phyloP scores from a whole-genome alignment of 1,284 basidiomycete genomes.

The Trametes sp. region DNA sequence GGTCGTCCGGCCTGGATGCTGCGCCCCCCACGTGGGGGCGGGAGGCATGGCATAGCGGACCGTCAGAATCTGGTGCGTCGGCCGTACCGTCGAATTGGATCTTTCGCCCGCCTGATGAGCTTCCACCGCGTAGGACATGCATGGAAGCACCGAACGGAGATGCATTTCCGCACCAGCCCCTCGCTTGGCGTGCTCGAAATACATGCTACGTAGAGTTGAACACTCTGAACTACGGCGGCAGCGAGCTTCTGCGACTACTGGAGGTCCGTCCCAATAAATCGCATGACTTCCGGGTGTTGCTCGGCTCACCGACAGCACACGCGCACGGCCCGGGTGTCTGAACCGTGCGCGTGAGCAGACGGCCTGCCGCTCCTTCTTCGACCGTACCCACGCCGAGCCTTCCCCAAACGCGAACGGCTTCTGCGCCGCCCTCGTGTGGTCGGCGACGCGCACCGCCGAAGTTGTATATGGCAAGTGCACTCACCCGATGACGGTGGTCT shows the following conservation, averaged over 20 bases:
- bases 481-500: neutral
- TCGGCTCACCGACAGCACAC: neutral
- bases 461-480: neutral
- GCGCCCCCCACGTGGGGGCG: neutral
- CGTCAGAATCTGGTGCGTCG: neutral
- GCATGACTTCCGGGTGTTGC: neutral
- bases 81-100: neutral
- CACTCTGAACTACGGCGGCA: neutral
- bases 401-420: neutral
- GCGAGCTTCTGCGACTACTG: neutral
- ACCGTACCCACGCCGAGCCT: slow-evolving; percentile 6
- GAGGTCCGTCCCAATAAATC: neutral
- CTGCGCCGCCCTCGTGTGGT: neutral
- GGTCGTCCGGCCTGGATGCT: neutral
- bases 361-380: neutral
- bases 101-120: too few species aligned
- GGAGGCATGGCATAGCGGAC: neutral
- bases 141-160: neutral
- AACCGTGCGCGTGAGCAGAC: neutral
- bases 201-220: neutral
- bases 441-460: neutral
- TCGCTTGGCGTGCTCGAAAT: neutral
- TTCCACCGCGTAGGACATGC: neutral
- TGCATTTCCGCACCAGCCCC: neutral
- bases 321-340: neutral